phyloP scores from a whole-genome alignment of 1,139 yeast genomes.

The Kazachstania sp. region DNA sequence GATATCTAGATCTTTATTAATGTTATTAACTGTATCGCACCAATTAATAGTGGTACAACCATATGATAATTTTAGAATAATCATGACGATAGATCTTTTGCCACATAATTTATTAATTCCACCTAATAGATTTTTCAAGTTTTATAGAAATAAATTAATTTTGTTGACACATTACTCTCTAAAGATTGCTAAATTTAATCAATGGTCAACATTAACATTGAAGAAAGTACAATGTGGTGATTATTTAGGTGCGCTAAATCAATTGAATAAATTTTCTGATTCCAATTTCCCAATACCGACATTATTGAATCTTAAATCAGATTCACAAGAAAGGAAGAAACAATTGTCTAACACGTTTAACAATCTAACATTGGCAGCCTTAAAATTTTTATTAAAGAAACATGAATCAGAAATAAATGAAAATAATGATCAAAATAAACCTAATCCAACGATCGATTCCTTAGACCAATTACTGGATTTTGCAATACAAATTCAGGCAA shows the following conservation, averaged over 20 bases:
- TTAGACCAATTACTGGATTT: constrained; percentile 3
- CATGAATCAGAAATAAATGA: background rate
- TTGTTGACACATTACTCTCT: constrained; percentile 22
- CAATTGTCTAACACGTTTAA: constrained; percentile 49
- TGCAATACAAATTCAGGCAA: constrained; percentile 5
- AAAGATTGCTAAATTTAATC: constrained; percentile 21
- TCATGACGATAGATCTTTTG: constrained; percentile 38
- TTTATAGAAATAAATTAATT: constrained; percentile 14
- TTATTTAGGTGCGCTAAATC: constrained; percentile 34
- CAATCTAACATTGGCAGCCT: constrained; percentile 36
- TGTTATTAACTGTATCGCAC: constrained; percentile 44
- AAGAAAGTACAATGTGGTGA: constrained; percentile 26
- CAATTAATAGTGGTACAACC: constrained; percentile 38
- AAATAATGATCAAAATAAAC: no score
- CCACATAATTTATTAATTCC: constrained; percentile 36
- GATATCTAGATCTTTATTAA: constrained; percentile 45
- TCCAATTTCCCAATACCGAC: constrained; percentile 27
- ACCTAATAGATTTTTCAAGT: constrained; percentile 34
- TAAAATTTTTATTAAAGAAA: constrained; percentile 18
- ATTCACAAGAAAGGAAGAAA: constrained; percentile 37
- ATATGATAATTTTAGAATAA: constrained; percentile 28
- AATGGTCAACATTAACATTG: constrained; percentile 29
- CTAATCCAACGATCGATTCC: background rate
- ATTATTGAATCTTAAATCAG: constrained; percentile 19
- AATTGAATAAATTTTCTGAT: constrained; percentile 41